A percentile compares a stretch with the other conserved stretches of the same genome.
Conservation (phyloP, 139 green algal genomes). For the Gonium pectorale region DNA sequence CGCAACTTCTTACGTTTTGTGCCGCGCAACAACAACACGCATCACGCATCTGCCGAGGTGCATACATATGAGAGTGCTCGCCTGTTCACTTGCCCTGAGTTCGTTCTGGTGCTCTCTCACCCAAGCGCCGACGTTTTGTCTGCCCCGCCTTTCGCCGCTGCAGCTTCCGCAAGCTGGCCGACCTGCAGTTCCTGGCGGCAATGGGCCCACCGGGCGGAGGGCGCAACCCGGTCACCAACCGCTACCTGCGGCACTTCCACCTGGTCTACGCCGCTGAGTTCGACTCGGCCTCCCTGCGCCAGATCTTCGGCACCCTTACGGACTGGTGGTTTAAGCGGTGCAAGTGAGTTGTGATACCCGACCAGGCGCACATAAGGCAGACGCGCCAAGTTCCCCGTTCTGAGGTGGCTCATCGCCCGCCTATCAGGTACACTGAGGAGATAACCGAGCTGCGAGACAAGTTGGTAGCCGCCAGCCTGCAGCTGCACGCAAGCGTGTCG, state of each 20-base stretch:
- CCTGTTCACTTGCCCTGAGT: too few relatives aligned
- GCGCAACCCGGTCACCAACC: constrained; percentile 72
- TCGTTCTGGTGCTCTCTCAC: too few relatives aligned
- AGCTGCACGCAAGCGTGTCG: constrained; percentile 63
- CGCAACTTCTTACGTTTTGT: too few relatives aligned
- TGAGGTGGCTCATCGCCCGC: neutral
- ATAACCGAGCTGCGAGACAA: constrained; percentile 40
- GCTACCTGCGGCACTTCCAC: constrained; percentile 77
- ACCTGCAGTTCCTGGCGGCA: constrained; percentile 78
- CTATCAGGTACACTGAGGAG: constrained; percentile 24
- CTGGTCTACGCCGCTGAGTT: constrained; percentile 63
- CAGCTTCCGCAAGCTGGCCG: constrained; percentile 63
- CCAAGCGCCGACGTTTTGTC: too few relatives aligned
- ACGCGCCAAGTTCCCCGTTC: neutral
- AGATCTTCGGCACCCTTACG: constrained; percentile 68
- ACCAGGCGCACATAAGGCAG: neutral
- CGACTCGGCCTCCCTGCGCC: constrained; percentile 52
- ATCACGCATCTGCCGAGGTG: too few relatives aligned
- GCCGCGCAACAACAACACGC: too few relatives aligned
- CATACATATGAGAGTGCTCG: too few relatives aligned
- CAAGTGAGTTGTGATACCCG: constrained; percentile 45
- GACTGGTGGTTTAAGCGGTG: constrained; percentile 68
- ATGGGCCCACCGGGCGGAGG: constrained; percentile 82
- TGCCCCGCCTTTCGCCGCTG: constrained; percentile 35
- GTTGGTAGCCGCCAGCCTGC: constrained; percentile 71